Percentiles rank a stretch among this genome's conserved stretches.
Conservation (phyloP, 2,329 filamentous ascomycete species). For the Epichloe gansuensis region DNA sequence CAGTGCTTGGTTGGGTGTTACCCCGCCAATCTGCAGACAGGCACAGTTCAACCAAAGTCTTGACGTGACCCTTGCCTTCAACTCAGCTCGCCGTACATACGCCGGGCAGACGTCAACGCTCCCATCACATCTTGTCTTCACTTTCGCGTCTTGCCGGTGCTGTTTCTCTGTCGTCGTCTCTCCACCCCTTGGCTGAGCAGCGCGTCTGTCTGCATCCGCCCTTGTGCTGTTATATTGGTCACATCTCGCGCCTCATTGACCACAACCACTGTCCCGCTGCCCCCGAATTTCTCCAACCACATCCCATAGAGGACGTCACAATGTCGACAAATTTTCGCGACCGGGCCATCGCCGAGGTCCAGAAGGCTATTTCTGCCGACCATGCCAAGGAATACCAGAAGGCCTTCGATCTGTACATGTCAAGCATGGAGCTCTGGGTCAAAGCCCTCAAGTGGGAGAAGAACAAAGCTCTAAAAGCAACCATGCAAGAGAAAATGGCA, state of each 20-base stretch:
- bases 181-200: not conserved
- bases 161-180: not conserved
- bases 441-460: conserved; percentile 99
- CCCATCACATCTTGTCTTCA: not conserved
- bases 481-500: conserved; percentile 86
- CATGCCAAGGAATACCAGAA: conserved; percentile 94
- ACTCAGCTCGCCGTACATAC: not conserved
- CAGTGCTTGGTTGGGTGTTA: conserved; percentile 15
- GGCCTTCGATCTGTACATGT: conserved; percentile 92
- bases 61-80: conserved; percentile 2
- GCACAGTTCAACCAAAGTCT: not conserved
- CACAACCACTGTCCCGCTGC: not conserved
- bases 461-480: conserved; percentile 91
- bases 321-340: conserved; percentile 98
- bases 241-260: not conserved
- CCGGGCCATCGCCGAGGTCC: conserved; percentile 90
- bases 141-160: not conserved
- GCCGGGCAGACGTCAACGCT: not conserved
- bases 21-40: conserved; percentile 23
- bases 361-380: conserved; percentile 94
- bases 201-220: not conserved
- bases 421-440: conserved; percentile 95
- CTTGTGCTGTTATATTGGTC: not conserved
- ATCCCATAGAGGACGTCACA: conserved; percentile 17
- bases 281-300: not conserved